Evolutionary conservation across 345 rosid genomes (phyloP), one percentile per base, ranked within the genome.

Genomic region (Rhodamnia argentea): DNA sequence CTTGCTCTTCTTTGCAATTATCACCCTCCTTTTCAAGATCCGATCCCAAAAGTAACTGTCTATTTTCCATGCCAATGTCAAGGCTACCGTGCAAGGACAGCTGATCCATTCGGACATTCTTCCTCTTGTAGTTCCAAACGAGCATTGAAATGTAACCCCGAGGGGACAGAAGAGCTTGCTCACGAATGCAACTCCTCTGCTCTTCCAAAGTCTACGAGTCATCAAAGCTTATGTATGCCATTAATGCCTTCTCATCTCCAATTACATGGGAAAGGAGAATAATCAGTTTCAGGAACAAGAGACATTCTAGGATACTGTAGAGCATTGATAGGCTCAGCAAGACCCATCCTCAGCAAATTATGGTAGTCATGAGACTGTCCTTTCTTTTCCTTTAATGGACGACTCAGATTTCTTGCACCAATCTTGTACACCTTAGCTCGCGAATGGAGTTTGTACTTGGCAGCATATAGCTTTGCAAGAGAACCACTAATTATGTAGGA

Each of bases 91-190:
- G 52, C 87, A 94, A 88, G 82, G 96, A 92, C 86, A 92, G 90
- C 88, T 92, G 96, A 88, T 94, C 96, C 90, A 93, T 92, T 10
- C 83, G 91, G 84, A 94, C 91, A 27, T 94, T 92, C 74, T 97
- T 97, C 90, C 98, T 90, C 87, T 96, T 97, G 88, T 96, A 97
- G 93, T 95, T 96, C 99, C 99, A 97, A 60, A 97, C 99, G 84
- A 97, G 94, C 99, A 97, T 96, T 11, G 98, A 94, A 52, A 93
- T 87, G 87, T 94, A 96, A 86, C 96, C 98, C 87, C 95, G 99
- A 58, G 99, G 93, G 10, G 99, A 97, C 87, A 97, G 91, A 50
- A 97, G 95, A 32, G 99, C 99, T 44, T 92, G 95, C 86, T 93
- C 98, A 83, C 89, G 89, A 32, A 97, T 93, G 89, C 90, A 90